phyloP scores from a whole-genome alignment of 306 rosid genomes.

The Boehmeria nivea region DNA sequence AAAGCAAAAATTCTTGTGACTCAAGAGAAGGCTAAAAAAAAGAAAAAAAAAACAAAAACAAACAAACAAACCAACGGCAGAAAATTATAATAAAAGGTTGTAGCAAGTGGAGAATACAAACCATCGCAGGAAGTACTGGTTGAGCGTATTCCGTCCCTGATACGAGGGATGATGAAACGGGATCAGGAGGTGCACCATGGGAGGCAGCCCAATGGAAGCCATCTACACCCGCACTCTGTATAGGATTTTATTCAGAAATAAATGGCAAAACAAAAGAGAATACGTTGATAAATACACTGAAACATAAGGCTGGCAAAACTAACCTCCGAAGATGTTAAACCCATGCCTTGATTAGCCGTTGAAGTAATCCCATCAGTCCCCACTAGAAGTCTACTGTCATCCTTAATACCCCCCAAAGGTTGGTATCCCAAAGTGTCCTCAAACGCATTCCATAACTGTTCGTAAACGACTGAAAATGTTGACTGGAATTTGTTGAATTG shows the following conservation, averaged over 20 bases:
- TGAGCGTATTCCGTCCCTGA: slow-evolving; percentile 27
- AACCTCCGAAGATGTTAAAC: slow-evolving; percentile 46
- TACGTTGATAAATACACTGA: slow-evolving; percentile 4
- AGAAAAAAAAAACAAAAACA: slow-evolving; percentile 1
- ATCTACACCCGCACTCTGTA: slow-evolving; percentile 33
- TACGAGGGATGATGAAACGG: slow-evolving; percentile 20
- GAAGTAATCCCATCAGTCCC: slow-evolving; percentile 27
- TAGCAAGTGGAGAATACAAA: slow-evolving; percentile 30
- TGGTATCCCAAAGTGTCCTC: slow-evolving; percentile 40
- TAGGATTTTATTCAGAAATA: slow-evolving; percentile 13
- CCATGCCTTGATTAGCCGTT: slow-evolving; percentile 32
- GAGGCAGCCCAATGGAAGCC: slow-evolving; percentile 22
- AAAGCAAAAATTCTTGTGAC: slow-evolving; percentile 17
- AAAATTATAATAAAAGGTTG: slow-evolving; percentile 20
- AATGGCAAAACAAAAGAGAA: neutral
- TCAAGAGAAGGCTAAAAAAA: neutral
- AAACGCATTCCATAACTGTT: slow-evolving; percentile 78
- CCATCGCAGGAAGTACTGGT: slow-evolving; percentile 33
- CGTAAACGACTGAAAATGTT: slow-evolving; percentile 28
- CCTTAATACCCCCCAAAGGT: slow-evolving; percentile 30
- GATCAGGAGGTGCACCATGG: slow-evolving; percentile 24
- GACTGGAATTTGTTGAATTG: slow-evolving; percentile 1
- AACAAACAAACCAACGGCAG: slow-evolving; percentile 5
- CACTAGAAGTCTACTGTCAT: slow-evolving; percentile 27
- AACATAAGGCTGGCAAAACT: slow-evolving; percentile 20